A percentile compares a stretch with the other conserved stretches of the same genome.
These are phyloP conservation scores for Tylopilus orsonianus DNA, from an alignment of 1,284 basidiomycete species.

Conservation along the genomic window DNA sequence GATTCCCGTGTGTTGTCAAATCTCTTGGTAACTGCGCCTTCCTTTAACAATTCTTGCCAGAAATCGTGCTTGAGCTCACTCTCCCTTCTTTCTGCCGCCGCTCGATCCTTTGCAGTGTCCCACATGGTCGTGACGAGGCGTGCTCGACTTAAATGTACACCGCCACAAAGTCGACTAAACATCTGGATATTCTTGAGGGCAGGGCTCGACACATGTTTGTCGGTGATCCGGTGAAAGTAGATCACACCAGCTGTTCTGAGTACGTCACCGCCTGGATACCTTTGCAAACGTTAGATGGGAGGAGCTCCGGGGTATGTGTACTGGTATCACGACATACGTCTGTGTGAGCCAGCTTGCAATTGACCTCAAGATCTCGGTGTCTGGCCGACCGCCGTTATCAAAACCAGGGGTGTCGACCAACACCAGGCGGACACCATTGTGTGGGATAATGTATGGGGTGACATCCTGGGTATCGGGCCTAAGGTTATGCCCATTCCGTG, in stretches of 20 bases:
- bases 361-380: not conserved
- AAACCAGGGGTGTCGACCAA: not conserved
- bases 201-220: not conserved
- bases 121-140: not conserved
- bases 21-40: not conserved
- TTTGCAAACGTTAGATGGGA: not conserved
- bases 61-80: not conserved
- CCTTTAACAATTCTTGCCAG: not conserved
- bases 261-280: not conserved
- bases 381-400: not conserved
- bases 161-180: not conserved
- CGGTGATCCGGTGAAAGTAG: constrained; percentile 2
- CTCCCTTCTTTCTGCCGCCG: not conserved
- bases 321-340: not conserved
- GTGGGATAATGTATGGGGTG: not conserved
- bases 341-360: not conserved
- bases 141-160: not conserved
- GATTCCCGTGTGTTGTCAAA: not conserved
- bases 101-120: not conserved
- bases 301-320: not conserved
- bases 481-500: not conserved
- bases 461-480: not conserved
- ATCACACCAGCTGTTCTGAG: not conserved
- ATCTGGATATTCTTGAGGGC: not conserved
- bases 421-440: not conserved